Evolutionary conservation across 139 green algal genomes (phyloP), one percentile per base, ranked within the genome.

Genomic region (Asterochloris erici): DNA sequence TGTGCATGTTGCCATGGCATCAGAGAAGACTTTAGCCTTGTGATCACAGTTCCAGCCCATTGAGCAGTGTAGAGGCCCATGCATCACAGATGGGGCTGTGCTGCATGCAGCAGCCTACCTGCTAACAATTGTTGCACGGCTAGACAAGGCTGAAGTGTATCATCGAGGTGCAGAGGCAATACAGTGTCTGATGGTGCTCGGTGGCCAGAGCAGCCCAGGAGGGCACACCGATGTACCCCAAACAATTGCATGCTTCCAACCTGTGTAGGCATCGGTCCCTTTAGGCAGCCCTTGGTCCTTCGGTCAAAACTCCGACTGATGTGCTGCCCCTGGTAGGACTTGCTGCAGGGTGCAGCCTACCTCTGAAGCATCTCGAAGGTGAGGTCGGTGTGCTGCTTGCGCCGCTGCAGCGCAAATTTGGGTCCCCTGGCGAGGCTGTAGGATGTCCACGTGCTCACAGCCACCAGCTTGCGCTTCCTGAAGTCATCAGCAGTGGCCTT

Each of bases 381-480:
- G 63, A 99, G 90, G 84, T 99, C 97, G 4, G 96, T 98, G 29
- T 91, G 93, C n/a, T 88, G 81, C 91, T 98, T 97, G 73, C 92
- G 94, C 38, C 91, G 89, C 88, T 98, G 87, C 83, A 98, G 85
- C 23, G 96, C 95, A 92, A 99, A 99, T 87, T 98, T 95, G 74
- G 96, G 86, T 0, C 97, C 97, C 83, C 97, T 98, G 79, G 61
- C 85, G 60, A 98, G 79, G 66, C 83, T 85, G 85, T 94, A 99
- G 24, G 94, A 97, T 84, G 92, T 98, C 93, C 92, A 95, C 12
- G 88, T 80, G 84, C 94, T 89, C 9, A 81, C 74, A 74, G 81
- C 88, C 23, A 97, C 82, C n/a, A 98, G 90, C 85, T 97, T 97
- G 60, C 95, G 89, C 87, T 97, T 98, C 75, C 93, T 96, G 61